Evolutionary conservation across 306 rosid species (phyloP).

Genomic region (Hippophae gyantsensis): DNA sequence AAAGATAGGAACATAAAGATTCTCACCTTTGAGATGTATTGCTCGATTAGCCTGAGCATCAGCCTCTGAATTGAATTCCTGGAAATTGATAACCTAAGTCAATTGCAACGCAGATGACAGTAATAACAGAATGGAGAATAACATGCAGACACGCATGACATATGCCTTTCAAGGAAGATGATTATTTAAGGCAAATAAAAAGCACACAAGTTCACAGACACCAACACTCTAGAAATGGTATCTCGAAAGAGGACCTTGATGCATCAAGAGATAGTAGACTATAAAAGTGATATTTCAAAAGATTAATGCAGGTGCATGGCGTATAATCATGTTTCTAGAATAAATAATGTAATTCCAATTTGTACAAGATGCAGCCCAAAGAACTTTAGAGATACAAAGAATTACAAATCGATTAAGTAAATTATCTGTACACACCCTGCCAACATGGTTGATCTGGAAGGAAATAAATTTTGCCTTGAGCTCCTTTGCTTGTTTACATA

Average conservation of each 20-base stretch:
- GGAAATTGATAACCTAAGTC: constrained; percentile 18
- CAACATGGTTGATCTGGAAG: constrained; percentile 61
- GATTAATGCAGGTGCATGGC: no score
- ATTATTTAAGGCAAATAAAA: not conserved
- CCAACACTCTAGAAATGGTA: no score
- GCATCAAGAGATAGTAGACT: no score
- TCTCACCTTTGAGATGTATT: constrained; percentile 47
- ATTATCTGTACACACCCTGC: constrained; percentile 37
- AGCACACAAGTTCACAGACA: no score
- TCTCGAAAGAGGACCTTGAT: no score
- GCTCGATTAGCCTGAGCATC: constrained; percentile 71
- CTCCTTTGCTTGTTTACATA: constrained; percentile 55
- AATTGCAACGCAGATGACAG: not conserved
- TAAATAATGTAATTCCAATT: not conserved
- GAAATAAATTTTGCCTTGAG: constrained; percentile 45
- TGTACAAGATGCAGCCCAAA: not conserved
- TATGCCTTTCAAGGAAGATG: not conserved
- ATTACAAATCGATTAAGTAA: not conserved
- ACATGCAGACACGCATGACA: not conserved
- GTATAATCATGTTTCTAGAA: not conserved
- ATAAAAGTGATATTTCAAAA: no score
- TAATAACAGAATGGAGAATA: no score
- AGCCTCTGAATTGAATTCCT: constrained; percentile 72
- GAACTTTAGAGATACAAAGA: not conserved
- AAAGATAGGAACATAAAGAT: constrained; percentile 5